Percentiles rank a stretch among this genome's conserved stretches.
Conservation (phyloP, 495 filamentous ascomycete species). For the Aspergillus ostianus region DNA sequence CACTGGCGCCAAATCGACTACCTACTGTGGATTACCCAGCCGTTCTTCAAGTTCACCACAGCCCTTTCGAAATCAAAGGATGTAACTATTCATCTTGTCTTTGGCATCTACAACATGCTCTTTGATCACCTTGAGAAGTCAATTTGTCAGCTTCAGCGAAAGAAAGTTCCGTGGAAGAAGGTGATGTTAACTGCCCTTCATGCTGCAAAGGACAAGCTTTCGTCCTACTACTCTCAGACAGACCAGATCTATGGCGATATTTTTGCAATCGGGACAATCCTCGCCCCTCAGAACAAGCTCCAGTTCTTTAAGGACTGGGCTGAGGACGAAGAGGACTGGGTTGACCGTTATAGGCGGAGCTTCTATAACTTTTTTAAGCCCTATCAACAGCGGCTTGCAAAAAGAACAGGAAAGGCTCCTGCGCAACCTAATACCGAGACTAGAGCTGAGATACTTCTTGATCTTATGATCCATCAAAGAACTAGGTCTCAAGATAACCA, state of each 20-base stretch:
- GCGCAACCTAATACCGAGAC: no score
- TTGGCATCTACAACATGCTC: conserved; percentile 20
- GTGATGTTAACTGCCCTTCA: conserved; percentile 11
- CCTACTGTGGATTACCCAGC: conserved; percentile 8
- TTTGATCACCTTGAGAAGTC: conserved; percentile 5
- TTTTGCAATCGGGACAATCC: conserved; percentile 22
- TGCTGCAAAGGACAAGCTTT: no score
- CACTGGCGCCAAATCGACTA: conserved; percentile 26
- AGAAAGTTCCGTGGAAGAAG: no score
- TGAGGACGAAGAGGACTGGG: conserved; percentile 9
- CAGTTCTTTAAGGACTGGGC: conserved; percentile 21
- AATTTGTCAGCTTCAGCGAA: no score
- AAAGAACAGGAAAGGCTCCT: no score
- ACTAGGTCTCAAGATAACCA: no score
- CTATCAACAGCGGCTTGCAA: no score
- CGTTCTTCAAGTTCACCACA: conserved; percentile 17
- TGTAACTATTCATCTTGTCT: conserved; percentile 17
- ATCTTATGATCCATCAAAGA: no score
- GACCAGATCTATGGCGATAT: no score
- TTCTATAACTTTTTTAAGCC: conserved; percentile 4
- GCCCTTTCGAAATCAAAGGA: conserved; percentile 14
- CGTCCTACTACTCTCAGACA: no score
- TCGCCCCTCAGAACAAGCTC: conserved; percentile 20
- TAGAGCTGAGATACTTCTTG: no score
- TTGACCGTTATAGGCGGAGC: conserved; percentile 3